Evolutionary conservation across 2,329 filamentous ascomycete genomes (phyloP), one percentile per base, ranked within the genome.

Genomic region (Thermoascus crustaceus): DNA sequence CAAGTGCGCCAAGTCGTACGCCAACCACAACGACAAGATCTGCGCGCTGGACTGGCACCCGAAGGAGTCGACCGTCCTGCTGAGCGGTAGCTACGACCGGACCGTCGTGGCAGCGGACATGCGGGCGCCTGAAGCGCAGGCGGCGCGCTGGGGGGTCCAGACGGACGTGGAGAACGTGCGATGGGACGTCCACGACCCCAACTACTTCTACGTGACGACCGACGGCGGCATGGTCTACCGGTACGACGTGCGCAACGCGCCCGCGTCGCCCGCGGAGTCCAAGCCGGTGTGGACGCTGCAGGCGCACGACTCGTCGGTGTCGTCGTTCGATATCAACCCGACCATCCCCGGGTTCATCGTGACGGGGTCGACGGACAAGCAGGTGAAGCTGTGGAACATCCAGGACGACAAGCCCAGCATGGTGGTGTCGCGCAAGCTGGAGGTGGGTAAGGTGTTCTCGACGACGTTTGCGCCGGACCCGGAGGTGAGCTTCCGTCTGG

Each of bases 331-430:
- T 60, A 76, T 96, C 64, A 96, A 95, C 69, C 73, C 80, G 3
- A 69, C 80, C 32, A 86, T 98, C 40, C 89, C 91, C 1, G 91
- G 91, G 27, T 95, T 85, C 72, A 76, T 98, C 63, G 91, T 78
- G 9, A 96, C 91, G 0, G 91, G 88, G 3, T 94, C 87, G 2
- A 88, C 85, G 9, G 91, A 98, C 69, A 89, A 86, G 69, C 85
- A 82, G 4, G 87, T 96, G 50, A 98, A 98, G 72, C 72, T 98
- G 38, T 98, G 91, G 91, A 94, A 94, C 63, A 78, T 95, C 38
- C 75, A 82, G 49, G 63, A 81, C 8, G 75, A 76, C 25, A 87
- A 86, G 2, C 91, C 91, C 1, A 84, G 79, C 41, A 84, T 98
- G 76, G 86, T 98, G 1, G 85, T 93, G 4, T 84, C 85, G 17